Conservation (phyloP, 2,329 filamentous ascomycete genomes). For the Phialophora verrucosa region DNA sequence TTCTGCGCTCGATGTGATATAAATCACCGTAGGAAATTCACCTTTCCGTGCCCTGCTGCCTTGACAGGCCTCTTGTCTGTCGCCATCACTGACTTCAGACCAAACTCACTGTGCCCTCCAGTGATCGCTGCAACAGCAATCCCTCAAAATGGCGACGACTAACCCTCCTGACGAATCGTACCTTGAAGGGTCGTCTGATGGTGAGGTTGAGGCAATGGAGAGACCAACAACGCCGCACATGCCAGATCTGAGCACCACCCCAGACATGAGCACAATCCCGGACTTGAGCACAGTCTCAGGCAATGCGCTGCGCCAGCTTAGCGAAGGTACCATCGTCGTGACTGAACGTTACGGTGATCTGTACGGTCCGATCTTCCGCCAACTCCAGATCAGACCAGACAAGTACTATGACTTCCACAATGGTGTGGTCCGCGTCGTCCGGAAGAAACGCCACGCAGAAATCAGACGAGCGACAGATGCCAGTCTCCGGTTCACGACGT, state of each 20-base stretch:
- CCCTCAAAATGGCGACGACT: not conserved
- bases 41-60: not conserved
- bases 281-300: conserved; percentile 20
- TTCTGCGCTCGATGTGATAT: not conserved
- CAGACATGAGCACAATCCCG: not conserved
- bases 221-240: not conserved
- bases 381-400: conserved; percentile 33
- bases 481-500: conserved; percentile 20
- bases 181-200: not conserved
- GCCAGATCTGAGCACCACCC: not conserved
- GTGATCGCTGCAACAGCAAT: not conserved
- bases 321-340: conserved; percentile 1
- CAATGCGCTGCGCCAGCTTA: conserved; percentile 24
- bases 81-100: not conserved
- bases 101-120: not conserved
- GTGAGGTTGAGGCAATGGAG: not conserved
- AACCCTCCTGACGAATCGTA: not conserved
- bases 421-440: conserved; percentile 26
- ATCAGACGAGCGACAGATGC: conserved; percentile 23
- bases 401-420: conserved; percentile 30
- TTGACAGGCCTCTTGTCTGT: not conserved
- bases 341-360: conserved; percentile 19
- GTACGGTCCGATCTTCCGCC: conserved; percentile 27
- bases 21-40: not conserved
- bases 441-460: conserved; percentile 26